Conservation (phyloP, 2,329 filamentous ascomycete genomes). For the Fusarium sp. region DNA sequence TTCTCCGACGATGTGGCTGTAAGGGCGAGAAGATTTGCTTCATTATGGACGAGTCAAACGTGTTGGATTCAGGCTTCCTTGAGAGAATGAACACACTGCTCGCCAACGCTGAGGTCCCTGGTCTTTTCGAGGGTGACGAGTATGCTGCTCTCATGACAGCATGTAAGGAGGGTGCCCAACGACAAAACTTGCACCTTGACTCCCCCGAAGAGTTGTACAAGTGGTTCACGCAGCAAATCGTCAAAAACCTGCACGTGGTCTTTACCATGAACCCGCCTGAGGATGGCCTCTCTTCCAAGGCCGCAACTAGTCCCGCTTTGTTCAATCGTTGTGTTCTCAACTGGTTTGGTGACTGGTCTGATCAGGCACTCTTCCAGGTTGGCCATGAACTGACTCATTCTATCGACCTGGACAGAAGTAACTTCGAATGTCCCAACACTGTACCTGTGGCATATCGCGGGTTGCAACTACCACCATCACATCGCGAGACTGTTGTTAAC, state of each 20-base stretch:
- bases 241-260: constrained; percentile 98
- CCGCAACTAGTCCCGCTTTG: constrained; percentile 94
- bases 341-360: constrained; percentile 99
- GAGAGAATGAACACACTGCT: constrained; percentile 99
- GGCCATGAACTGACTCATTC: constrained; percentile 94
- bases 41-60: constrained; percentile 99
- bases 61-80: constrained; percentile 97
- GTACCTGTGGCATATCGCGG: constrained; percentile 94
- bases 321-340: constrained; percentile 99
- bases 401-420: constrained; percentile 92
- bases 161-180: constrained; percentile 97
- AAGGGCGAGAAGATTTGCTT: constrained; percentile 99
- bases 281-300: constrained; percentile 93
- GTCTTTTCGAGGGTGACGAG: constrained; percentile 98
- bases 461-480: constrained; percentile 84
- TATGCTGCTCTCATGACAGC: constrained; percentile 99
- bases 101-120: constrained; percentile 98
- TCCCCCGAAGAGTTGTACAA: constrained; percentile 99
- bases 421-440: constrained; percentile 87
- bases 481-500: constrained; percentile 94
- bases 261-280: constrained; percentile 99
- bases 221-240: constrained; percentile 99
- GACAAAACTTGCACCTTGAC: constrained; percentile 93
- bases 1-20: constrained; percentile 92
- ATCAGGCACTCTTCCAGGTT: constrained; percentile 98